phyloP scores from a whole-genome alignment of 2,329 filamentous ascomycete genomes.

The Fusarium poae region DNA sequence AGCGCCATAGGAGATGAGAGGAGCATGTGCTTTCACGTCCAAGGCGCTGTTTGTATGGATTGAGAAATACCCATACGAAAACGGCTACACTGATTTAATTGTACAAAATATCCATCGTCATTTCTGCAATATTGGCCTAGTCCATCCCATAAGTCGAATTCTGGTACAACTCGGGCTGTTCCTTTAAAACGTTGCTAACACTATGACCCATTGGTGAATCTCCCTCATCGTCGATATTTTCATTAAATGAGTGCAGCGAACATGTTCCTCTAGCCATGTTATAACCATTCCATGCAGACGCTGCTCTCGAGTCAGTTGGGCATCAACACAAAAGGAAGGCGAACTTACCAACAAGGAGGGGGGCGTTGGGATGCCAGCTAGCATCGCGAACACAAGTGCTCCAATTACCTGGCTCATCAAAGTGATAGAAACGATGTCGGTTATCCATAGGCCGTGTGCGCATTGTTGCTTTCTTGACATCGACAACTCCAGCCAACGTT shows the following conservation, averaged over 20 bases:
- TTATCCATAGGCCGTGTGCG: slow-evolving; percentile 70
- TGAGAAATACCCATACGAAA: slow-evolving; percentile 24
- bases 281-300: slow-evolving; percentile 86
- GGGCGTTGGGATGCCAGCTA: slow-evolving; percentile 89
- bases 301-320: slow-evolving; percentile 57
- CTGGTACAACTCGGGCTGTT: slow-evolving; percentile 49
- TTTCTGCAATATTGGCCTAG: slow-evolving; percentile 36
- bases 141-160: slow-evolving; percentile 35
- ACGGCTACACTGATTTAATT: slow-evolving; percentile 37
- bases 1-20: slow-evolving; percentile 30
- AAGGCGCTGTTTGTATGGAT: slow-evolving; percentile 15
- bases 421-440: slow-evolving; percentile 68
- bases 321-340: neutral
- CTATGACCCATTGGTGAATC: slow-evolving; percentile 67
- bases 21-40: slow-evolving; percentile 30
- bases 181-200: slow-evolving; percentile 70
- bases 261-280: slow-evolving; percentile 80
- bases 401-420: slow-evolving; percentile 71
- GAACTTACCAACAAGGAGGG: slow-evolving; percentile 75
- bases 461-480: slow-evolving; percentile 79
- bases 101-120: slow-evolving; percentile 46
- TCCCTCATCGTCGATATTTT: slow-evolving; percentile 73
- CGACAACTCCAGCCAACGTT: slow-evolving; percentile 80
- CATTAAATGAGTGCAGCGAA: slow-evolving; percentile 82
- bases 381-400: slow-evolving; percentile 87